A percentile compares a stretch with the other conserved stretches of the same genome.
phyloP scores from a whole-genome alignment of 2,329 filamentous ascomycete species.

The Proliferodiscus dingleyae region DNA sequence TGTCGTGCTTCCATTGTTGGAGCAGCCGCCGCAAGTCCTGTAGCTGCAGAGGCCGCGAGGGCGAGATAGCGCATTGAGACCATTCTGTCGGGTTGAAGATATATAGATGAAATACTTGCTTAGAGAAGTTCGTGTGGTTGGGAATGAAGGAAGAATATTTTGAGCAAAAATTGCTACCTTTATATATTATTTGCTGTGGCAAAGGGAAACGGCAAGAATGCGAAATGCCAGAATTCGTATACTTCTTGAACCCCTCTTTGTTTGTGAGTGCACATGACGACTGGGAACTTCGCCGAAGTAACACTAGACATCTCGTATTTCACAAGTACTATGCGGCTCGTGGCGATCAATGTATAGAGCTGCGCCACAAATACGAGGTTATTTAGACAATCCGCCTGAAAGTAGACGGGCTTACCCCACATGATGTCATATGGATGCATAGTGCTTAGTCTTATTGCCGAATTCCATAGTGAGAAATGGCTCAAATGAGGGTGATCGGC shows the following conservation, averaged over 20 bases:
- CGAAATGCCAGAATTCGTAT: neutral
- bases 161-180: neutral
- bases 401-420: neutral
- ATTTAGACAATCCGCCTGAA: neutral
- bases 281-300: neutral
- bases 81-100: slow-evolving; percentile 17
- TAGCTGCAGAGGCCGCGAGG: slow-evolving; percentile 11
- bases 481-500: neutral
- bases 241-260: neutral
- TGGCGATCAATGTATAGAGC: neutral
- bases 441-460: neutral
- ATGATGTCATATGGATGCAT: neutral
- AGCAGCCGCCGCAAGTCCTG: slow-evolving; percentile 11
- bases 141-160: neutral
- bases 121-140: neutral
- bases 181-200: neutral
- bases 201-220: neutral
- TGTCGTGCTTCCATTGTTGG: slow-evolving; percentile 9
- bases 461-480: neutral
- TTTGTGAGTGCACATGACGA: neutral
- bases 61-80: slow-evolving; percentile 12
- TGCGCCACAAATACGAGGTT: neutral
- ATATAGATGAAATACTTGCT: neutral
- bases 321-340: neutral
- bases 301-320: neutral